phyloP scores from a whole-genome alignment of 176 grass and related monocot species.

The Saccharum spontaneum region DNA sequence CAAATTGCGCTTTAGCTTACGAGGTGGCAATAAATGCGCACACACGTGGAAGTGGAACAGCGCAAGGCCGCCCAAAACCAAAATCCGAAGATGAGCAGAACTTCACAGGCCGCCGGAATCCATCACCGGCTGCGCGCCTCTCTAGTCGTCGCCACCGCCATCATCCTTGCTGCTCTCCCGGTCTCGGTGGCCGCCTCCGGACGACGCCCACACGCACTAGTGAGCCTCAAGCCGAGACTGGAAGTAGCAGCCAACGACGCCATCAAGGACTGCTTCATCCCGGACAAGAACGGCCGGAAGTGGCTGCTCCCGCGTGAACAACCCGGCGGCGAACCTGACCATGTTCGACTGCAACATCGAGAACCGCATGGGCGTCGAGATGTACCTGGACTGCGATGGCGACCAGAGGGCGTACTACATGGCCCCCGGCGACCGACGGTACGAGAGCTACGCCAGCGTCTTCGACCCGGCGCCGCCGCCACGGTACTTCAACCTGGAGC shows the following conservation, averaged over 20 bases:
- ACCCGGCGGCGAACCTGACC: background rate
- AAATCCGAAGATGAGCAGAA: background rate
- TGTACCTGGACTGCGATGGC: background rate
- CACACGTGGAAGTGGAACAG: no score
- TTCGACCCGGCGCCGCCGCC: background rate
- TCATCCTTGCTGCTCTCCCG: background rate
- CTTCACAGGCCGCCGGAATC: background rate
- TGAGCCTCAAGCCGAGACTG: no score
- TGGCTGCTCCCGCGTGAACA: background rate
- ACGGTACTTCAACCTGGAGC: background rate
- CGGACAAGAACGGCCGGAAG: conserved; percentile 1
- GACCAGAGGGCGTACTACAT: background rate
- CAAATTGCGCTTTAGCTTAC: no score
- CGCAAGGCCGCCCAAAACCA: background rate
- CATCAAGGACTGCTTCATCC: background rate
- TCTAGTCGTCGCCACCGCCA: background rate
- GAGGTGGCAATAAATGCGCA: no score
- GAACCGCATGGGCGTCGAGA: conserved; percentile 12
- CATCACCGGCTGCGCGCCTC: background rate
- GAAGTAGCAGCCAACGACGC: background rate
- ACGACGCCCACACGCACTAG: background rate
- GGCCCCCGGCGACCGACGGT: background rate
- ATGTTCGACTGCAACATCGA: conserved; percentile 15
- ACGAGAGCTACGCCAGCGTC: background rate
- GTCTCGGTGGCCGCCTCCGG: no score